These are phyloP conservation scores for Diospyros kaki DNA, from an alignment of 148 eudicot species.

Conservation along the genomic window DNA sequence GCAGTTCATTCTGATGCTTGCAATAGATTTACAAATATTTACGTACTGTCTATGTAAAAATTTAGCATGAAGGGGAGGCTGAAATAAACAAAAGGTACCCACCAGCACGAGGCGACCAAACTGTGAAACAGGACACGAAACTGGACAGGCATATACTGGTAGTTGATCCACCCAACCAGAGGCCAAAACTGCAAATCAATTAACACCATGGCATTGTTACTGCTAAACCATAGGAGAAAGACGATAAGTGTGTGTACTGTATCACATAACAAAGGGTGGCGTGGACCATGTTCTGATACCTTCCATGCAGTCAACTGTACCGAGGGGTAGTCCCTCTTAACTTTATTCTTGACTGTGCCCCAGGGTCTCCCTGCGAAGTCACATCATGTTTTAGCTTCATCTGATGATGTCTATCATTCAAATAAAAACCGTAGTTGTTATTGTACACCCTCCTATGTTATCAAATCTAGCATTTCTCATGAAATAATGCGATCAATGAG, in stretches of 20 bases:
- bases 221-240: background rate
- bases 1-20: no score
- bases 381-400: background rate
- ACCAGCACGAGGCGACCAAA: conserved; percentile 59
- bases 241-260: background rate
- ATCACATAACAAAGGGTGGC: background rate
- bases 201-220: background rate
- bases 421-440: no score
- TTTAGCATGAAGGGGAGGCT: no score
- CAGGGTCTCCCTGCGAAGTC: conserved; percentile 45
- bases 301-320: conserved; percentile 60
- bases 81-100: background rate
- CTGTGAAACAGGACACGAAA: conserved; percentile 60
- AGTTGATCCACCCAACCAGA: conserved; percentile 53
- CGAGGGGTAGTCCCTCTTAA: conserved; percentile 51
- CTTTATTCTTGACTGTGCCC: conserved; percentile 42
- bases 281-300: conserved; percentile 19
- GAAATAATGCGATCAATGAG: no score
- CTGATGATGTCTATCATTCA: no score
- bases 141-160: conserved; percentile 64
- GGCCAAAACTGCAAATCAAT: conserved; percentile 52
- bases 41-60: no score
- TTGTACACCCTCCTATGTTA: no score
- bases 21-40: no score
- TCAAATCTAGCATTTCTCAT: no score